These are phyloP conservation scores for Phytophthora syringae DNA, from an alignment of 352 stramenopile genomes.

Conservation along the genomic window DNA sequence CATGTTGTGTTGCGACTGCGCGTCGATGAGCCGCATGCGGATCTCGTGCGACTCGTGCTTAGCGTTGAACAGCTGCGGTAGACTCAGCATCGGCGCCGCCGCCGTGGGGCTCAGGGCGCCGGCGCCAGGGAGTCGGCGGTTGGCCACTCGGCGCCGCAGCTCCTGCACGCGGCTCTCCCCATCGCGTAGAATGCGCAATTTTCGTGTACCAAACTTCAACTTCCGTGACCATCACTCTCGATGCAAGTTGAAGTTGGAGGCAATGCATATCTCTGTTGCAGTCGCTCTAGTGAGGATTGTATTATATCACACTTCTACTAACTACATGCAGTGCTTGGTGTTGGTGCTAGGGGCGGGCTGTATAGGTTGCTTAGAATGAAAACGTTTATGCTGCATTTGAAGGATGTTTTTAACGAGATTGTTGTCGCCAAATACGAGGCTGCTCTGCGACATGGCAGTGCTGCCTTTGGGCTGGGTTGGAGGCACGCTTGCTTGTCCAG, in stretches of 20 bases:
- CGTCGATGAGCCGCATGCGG: constrained; percentile 61
- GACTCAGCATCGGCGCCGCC: constrained; percentile 3
- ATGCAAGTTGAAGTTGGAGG: constrained; percentile 19
- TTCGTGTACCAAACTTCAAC: constrained; percentile 49
- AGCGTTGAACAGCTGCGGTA: constrained; percentile 44
- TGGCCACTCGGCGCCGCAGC: constrained; percentile 54
- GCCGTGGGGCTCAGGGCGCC: constrained; percentile 7
- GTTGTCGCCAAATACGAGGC: too few relatives aligned
- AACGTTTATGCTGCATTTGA: too few relatives aligned
- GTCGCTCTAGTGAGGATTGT: too few relatives aligned
- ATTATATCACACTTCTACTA: too few relatives aligned
- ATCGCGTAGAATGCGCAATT: constrained; percentile 24
- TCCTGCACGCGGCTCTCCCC: constrained; percentile 50
- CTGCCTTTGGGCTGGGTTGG: too few relatives aligned
- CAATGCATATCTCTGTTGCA: too few relatives aligned
- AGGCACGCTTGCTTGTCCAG: background rate
- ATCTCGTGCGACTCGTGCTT: constrained; percentile 57
- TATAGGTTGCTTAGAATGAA: too few relatives aligned
- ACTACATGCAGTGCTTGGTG: too few relatives aligned
- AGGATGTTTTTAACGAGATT: too few relatives aligned
- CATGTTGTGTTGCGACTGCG: constrained; percentile 48
- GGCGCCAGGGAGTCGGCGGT: constrained; percentile 28
- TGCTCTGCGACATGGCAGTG: too few relatives aligned
- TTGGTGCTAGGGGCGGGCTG: too few relatives aligned
- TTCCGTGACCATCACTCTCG: constrained; percentile 37